Evolutionary conservation across 306 rosid species (phyloP).

Genomic region (Vigna unguiculata): DNA sequence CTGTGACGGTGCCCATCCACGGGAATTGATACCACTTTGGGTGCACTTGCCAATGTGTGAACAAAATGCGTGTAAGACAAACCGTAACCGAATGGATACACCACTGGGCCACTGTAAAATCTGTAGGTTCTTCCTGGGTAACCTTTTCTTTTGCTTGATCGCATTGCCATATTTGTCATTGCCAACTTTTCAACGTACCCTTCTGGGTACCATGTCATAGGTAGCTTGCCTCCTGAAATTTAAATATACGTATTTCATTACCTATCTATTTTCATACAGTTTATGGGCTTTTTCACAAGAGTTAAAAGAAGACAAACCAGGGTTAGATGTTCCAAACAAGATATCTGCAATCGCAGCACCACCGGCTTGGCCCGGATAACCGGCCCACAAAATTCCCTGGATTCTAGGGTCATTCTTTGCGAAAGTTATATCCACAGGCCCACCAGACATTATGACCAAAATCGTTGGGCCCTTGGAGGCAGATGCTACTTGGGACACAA

Average conservation of each 20-base stretch:
- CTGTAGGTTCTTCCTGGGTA: slow-evolving; percentile 88
- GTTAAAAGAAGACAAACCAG: slow-evolving; percentile 48
- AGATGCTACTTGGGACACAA: slow-evolving; percentile 68
- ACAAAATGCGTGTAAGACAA: slow-evolving; percentile 66
- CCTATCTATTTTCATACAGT: neutral
- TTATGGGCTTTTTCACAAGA: neutral
- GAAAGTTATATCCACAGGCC: slow-evolving; percentile 76
- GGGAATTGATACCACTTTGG: slow-evolving; percentile 55
- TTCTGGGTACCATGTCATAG: slow-evolving; percentile 90
- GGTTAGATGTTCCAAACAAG: slow-evolving; percentile 66
- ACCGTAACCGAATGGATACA: slow-evolving; percentile 83
- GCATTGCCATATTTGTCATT: slow-evolving; percentile 85
- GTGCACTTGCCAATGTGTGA: slow-evolving; percentile 60
- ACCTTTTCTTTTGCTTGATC: slow-evolving; percentile 50
- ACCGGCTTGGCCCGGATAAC: slow-evolving; percentile 89
- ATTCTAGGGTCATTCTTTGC: slow-evolving; percentile 67
- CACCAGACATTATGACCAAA: slow-evolving; percentile 83
- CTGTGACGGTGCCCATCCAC: slow-evolving; percentile 59
- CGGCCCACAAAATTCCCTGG: slow-evolving; percentile 72
- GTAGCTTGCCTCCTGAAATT: slow-evolving; percentile 74
- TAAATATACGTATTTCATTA: neutral
- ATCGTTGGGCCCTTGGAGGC: slow-evolving; percentile 73
- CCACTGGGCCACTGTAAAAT: slow-evolving; percentile 78
- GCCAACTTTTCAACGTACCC: slow-evolving; percentile 64
- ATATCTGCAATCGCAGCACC: slow-evolving; percentile 82